Evolutionary conservation across 2,329 filamentous ascomycete species (phyloP), one percentile per base, ranked within the genome.

Genomic region (Elsinoe necatrix): DNA sequence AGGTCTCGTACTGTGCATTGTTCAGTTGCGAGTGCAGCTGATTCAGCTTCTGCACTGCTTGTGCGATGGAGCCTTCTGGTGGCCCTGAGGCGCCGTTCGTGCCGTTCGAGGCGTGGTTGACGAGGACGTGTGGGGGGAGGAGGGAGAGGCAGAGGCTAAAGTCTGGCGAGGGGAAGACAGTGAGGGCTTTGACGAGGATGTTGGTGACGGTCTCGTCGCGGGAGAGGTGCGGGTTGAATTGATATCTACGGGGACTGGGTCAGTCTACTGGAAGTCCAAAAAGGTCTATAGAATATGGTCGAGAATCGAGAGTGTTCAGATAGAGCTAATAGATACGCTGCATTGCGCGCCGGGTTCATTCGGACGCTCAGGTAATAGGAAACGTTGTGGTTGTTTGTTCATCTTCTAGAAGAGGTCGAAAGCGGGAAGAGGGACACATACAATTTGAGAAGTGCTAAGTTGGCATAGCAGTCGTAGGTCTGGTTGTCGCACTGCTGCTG

Each of bases 131-230:
- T 47, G 92, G 86, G 62, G 90, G 89, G 68, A 98, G 90, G 63
- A 98, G 89, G 70, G 95, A 89, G 61, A 98, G 85, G 67, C 87
- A 87, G 67, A 97, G 89, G 66, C 85, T 86, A 83, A 97, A 98
- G 74, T 97, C 91, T 43, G 93, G 84, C 18, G 88, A 91, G 62
- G 93, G 93, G 80, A 98, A 98, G 76, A 95, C 88, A 65, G 92
- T 95, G 71, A 98, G 85, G 64, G 91, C 82, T 80, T 97, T 98
- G 79, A 95, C 91, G 72, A 98, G 89, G 77, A 97, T 87, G 81
- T 97, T 97, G 80, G 93, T 97, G 74, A 93, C 90, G 69, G 92
- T 89, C 75, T 98, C 93, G 70, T 95, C 88, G 78, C 93, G 92
- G 70, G 91, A 85, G 66, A 95, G 89, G 79, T 97, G 91, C 54